These are phyloP conservation scores for Mariannaea elegans DNA, from an alignment of 2,329 filamentous ascomycete genomes.

Conservation along the genomic window DNA sequence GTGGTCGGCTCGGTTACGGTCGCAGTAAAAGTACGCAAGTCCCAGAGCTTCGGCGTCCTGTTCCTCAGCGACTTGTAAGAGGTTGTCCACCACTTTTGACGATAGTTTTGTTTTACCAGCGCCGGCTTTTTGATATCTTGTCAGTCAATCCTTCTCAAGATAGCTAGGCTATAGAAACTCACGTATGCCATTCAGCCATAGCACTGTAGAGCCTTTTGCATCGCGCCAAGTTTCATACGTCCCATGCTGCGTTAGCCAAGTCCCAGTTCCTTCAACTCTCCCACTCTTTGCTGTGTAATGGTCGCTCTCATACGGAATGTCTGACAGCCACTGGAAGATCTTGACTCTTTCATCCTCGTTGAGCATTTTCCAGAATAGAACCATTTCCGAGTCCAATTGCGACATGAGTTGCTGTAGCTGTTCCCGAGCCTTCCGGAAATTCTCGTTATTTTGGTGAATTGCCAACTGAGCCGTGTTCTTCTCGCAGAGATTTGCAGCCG, in stretches of 20 bases:
- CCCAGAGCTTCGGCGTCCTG: too few species aligned
- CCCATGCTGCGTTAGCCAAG: slow-evolving; percentile 19
- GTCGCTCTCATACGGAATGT: slow-evolving; percentile 19
- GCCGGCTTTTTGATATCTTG: slow-evolving; percentile 5
- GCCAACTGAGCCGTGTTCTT: too few species aligned
- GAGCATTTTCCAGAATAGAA: slow-evolving; percentile 11
- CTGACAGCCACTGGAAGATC: slow-evolving; percentile 24
- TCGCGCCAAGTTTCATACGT: slow-evolving; percentile 13
- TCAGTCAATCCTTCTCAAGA: too few species aligned
- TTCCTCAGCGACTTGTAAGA: background rate
- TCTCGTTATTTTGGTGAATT: too few species aligned
- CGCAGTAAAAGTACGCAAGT: slow-evolving; percentile 32
- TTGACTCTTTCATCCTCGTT: slow-evolving; percentile 17
- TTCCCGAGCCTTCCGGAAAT: too few species aligned
- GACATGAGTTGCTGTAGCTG: too few species aligned
- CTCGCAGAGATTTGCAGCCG: too few species aligned
- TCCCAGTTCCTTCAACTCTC: slow-evolving; percentile 14
- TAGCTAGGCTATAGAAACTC: background rate
- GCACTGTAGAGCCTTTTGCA: background rate
- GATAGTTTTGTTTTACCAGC: slow-evolving; percentile 26
- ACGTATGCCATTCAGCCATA: slow-evolving; percentile 22
- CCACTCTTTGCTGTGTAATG: slow-evolving; percentile 15
- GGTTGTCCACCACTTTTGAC: slow-evolving; percentile 18
- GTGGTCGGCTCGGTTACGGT: slow-evolving; percentile 16
- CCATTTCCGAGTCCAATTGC: too few species aligned